Conservation (phyloP, 1,284 basidiomycete genomes). For the Porphyrellus sp. region DNA sequence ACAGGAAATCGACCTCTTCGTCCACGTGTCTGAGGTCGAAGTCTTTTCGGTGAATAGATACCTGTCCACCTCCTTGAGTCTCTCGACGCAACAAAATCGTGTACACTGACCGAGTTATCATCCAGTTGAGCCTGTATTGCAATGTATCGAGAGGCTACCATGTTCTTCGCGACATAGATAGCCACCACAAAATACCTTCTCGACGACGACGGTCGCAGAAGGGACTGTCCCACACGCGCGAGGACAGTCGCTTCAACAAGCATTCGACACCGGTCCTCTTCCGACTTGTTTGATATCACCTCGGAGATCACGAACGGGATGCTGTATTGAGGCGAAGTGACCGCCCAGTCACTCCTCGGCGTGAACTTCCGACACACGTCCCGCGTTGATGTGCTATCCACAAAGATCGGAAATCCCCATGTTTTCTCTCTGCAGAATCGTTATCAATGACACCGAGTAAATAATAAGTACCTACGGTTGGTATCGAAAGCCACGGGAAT, state of each 20-base stretch:
- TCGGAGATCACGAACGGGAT: not conserved
- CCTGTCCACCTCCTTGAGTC: not conserved
- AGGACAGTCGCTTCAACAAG: not conserved
- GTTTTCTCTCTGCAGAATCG: not conserved
- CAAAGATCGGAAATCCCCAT: conserved; percentile 5
- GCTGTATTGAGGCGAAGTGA: not conserved
- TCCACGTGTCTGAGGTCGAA: not conserved
- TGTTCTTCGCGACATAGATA: not conserved
- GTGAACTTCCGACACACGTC: not conserved
- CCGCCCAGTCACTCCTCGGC: not conserved
- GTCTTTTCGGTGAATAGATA: not conserved
- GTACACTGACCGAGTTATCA: not conserved
- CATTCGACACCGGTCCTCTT: not conserved
- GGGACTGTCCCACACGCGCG: not conserved
- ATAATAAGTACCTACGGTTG: not conserved
- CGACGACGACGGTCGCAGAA: not conserved
- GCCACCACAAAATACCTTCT: not conserved
- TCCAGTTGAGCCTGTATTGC: not conserved
- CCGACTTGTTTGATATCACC: not conserved
- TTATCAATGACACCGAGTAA: too few species aligned
- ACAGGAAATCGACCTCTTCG: too few species aligned
- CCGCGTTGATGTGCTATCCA: not conserved
- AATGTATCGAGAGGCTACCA: not conserved
- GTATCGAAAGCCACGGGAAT: not conserved
- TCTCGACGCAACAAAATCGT: not conserved